These are phyloP conservation scores for Clarireedia monteithiana DNA, from an alignment of 2,329 filamentous ascomycete genomes.

Conservation along the genomic window DNA sequence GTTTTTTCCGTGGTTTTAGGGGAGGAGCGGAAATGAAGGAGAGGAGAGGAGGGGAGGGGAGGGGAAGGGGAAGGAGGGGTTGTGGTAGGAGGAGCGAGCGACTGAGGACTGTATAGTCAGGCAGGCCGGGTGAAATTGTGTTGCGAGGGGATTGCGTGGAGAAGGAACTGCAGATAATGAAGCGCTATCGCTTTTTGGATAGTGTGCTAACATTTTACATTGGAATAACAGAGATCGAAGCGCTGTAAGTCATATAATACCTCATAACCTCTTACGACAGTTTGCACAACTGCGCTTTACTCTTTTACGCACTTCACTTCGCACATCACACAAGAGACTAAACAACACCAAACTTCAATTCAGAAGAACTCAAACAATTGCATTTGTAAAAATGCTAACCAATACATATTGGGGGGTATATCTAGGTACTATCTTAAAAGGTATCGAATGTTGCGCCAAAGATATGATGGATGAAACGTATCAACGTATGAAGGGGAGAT, in stretches of 20 bases:
- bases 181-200: background rate
- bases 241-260: constrained; percentile 58
- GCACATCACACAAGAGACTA: background rate
- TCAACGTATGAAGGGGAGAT: background rate
- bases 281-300: background rate
- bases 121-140: too few relatives aligned
- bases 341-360: background rate
- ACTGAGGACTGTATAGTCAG: background rate
- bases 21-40: background rate
- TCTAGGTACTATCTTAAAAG: constrained; percentile 83
- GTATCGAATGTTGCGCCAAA: constrained; percentile 76
- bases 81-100: background rate
- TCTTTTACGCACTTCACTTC: background rate
- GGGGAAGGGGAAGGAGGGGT: background rate
- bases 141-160: too few relatives aligned
- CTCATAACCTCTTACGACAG: background rate
- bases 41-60: background rate
- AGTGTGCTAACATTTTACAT: constrained; percentile 2
- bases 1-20: background rate
- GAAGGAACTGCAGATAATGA: too few relatives aligned
- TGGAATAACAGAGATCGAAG: constrained; percentile 68
- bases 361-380: too few relatives aligned
- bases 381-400: background rate
- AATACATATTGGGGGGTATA: constrained; percentile 15
- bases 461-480: constrained; percentile 45